Evolutionary conservation across 768 basidiomycete genomes (phyloP).

Genomic region (Rhodotorula sphaerocarpa): DNA sequence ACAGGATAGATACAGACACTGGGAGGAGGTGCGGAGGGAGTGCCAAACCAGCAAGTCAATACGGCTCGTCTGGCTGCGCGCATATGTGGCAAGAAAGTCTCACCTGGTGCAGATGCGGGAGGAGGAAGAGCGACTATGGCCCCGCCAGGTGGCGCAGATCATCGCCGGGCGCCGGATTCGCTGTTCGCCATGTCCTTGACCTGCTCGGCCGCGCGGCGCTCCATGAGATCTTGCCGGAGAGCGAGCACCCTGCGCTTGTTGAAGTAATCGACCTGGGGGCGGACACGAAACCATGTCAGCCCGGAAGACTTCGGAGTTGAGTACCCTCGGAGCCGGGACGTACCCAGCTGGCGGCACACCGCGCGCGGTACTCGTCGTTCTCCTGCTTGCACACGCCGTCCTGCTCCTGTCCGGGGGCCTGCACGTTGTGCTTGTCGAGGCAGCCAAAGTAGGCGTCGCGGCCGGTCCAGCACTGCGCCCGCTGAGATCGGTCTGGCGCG

Average conservation of each 20-base stretch:
- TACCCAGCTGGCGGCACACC: conserved; percentile 87
- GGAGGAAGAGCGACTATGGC: too few relatives aligned
- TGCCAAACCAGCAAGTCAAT: too few relatives aligned
- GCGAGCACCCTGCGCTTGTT: conserved; percentile 58
- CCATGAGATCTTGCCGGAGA: conserved; percentile 33
- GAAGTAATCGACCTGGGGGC: conserved; percentile 76
- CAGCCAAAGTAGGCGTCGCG: conserved; percentile 80
- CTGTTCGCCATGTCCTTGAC: neutral
- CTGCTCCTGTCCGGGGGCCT: conserved; percentile 72
- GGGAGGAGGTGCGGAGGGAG: too few relatives aligned
- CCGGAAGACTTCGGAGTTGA: too few relatives aligned
- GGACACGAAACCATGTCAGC: too few relatives aligned
- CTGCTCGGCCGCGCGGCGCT: conserved; percentile 26
- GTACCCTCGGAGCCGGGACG: conserved; percentile 6
- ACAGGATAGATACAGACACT: too few relatives aligned
- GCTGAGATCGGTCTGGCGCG: conserved; percentile 38
- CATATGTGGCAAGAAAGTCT: too few relatives aligned
- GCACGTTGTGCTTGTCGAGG: conserved; percentile 59
- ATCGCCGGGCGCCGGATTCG: too few relatives aligned
- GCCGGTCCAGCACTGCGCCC: conserved; percentile 74
- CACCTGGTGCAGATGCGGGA: too few relatives aligned
- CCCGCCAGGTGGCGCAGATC: too few relatives aligned
- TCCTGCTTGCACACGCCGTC: conserved; percentile 53
- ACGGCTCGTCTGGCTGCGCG: too few relatives aligned
- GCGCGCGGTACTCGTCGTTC: conserved; percentile 56